Conservation (phyloP, 1,284 basidiomycete species). For the Anthracocystis walkeri region DNA sequence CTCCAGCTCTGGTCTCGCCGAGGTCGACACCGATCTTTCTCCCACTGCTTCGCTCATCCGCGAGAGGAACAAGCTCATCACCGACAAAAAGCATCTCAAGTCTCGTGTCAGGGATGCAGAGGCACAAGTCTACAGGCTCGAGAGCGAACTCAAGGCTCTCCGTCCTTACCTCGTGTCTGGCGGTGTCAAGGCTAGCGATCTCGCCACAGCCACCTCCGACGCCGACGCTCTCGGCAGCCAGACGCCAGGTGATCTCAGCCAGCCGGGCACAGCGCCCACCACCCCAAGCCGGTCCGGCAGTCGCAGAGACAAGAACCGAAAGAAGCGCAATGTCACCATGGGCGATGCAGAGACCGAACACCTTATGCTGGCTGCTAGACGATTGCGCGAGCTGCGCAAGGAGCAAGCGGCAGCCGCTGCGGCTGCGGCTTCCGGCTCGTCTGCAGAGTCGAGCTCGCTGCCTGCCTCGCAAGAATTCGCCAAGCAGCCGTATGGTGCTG, state of each 20-base stretch:
- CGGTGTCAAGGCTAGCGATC: conserved; percentile 37
- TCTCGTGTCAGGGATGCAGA: conserved; percentile 64
- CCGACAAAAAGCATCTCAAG: conserved; percentile 67
- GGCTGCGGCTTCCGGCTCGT: conserved; percentile 16
- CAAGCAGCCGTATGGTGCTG: neutral
- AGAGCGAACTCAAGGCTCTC: conserved; percentile 63
- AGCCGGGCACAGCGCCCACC: conserved; percentile 39
- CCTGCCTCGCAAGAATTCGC: conserved; percentile 36
- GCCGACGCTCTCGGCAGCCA: conserved; percentile 14
- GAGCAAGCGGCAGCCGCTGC: conserved; percentile 33
- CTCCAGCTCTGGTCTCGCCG: conserved; percentile 32
- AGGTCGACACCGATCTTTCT: conserved; percentile 40
- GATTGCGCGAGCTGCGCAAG: conserved; percentile 60
- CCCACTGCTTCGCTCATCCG: conserved; percentile 53
- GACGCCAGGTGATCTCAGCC: conserved; percentile 23
- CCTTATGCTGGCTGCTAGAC: conserved; percentile 69
- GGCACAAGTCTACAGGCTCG: conserved; percentile 64
- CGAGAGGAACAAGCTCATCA: conserved; percentile 65
- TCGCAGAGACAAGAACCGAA: conserved; percentile 44
- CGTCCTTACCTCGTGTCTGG: conserved; percentile 63
- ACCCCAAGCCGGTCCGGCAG: conserved; percentile 52
- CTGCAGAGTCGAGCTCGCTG: conserved; percentile 19
- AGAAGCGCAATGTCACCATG: conserved; percentile 63
- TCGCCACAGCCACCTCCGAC: conserved; percentile 5
- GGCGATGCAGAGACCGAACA: conserved; percentile 71